Evolutionary conservation across 148 eudicot genomes (phyloP).

Genomic region (Amaranthus palmeri): DNA sequence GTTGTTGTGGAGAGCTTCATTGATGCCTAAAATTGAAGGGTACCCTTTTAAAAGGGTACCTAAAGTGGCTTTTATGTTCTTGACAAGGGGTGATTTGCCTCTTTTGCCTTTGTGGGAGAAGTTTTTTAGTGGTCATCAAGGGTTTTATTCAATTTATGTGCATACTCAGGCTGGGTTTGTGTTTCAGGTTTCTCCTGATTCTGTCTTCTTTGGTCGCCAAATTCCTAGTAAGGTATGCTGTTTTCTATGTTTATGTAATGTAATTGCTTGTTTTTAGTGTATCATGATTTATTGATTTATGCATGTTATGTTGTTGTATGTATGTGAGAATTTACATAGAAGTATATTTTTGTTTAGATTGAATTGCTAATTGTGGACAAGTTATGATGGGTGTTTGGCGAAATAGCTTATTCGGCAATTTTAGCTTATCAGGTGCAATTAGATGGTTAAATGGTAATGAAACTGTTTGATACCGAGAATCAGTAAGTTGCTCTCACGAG

Average conservation of each 20-base stretch:
- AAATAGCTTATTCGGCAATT: no score
- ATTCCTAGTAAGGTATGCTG: conserved; percentile 1
- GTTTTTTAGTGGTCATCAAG: background rate
- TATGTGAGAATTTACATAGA: no score
- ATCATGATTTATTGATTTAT: no score
- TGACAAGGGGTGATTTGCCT: conserved; percentile 11
- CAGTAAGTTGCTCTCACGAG: no score
- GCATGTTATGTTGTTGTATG: no score
- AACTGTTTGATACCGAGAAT: no score
- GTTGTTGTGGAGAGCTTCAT: conserved; percentile 11
- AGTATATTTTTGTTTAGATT: no score
- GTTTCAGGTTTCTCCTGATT: background rate
- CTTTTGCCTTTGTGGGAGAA: conserved; percentile 12
- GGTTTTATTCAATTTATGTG: conserved; percentile 1
- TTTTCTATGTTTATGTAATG: background rate
- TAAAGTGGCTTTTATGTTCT: conserved; percentile 12
- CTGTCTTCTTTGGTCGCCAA: conserved; percentile 16
- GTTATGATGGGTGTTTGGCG: no score
- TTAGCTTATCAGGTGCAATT: no score
- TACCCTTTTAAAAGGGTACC: conserved; percentile 14
- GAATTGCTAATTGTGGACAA: no score
- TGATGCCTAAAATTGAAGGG: conserved; percentile 1
- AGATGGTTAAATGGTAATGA: no score
- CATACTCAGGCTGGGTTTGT: conserved; percentile 1
- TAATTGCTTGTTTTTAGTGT: background rate